Evolutionary conservation across 257 asterid genomes (phyloP), one percentile per base, ranked within the genome.

Genomic region (Solanum tarapatanum): DNA sequence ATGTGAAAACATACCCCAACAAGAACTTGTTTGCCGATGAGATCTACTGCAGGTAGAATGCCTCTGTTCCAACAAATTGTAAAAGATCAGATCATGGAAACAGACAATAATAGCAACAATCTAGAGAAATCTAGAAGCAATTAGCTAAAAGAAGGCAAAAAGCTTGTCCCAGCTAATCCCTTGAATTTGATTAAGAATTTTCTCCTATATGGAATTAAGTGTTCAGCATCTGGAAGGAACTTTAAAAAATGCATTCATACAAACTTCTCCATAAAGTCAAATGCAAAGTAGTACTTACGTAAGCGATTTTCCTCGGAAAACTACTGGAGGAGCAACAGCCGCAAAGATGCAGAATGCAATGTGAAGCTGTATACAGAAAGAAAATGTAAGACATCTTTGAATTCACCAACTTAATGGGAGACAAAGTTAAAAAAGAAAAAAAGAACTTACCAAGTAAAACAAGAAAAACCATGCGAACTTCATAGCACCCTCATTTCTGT

Each of bases 311-410:
- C 99, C 99, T 91, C 92, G 92, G 95, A 97, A 97, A 85, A 97
- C 98, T n/a, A 97, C 87, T 48, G 99, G 99, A 86, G 99, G 99
- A 83, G 99, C 99, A 90, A 97, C 98, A 8, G 99, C 98, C 8
- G 99, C 94, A 89, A 97, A 97, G 87, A 97, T 90, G 89, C 95
- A 93, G 92, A 97, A 97, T 92, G 88, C 96, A 68, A 97, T 94
- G 90, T 97, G 99, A 90, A 97, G 94, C 99, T 97, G 96, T 86
- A 91, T 30, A 87, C 77, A 69, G 74, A 35, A 88, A 51, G 32
- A 86, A 55, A 9, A 62, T 30, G 66, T 90, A 55, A 91, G 84
- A 82, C 68, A 80, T 80, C 6, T 9, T 80, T 48, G 68, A 30
- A 39, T 66, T 62, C 69, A 82, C 9, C 88, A 48, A 16, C 11